A percentile compares a stretch with the other conserved stretches of the same genome.
Evolutionary conservation across 805 yeast genomes (phyloP).

Genomic region (Cyberlindnera saturnus): DNA sequence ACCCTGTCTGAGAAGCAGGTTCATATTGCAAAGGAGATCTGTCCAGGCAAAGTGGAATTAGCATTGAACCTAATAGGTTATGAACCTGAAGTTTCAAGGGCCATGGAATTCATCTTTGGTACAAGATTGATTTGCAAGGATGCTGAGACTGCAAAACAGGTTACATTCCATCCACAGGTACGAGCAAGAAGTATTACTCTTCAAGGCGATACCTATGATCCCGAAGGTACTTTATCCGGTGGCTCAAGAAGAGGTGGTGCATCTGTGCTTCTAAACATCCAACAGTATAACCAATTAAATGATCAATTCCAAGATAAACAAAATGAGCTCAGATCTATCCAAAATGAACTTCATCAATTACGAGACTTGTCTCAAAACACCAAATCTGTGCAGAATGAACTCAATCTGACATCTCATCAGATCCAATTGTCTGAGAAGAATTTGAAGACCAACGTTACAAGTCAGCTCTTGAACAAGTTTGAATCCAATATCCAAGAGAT

Average conservation of each 20-base stretch:
- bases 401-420: constrained; percentile 54
- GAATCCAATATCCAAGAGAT: constrained; percentile 43
- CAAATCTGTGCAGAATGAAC: constrained; percentile 48
- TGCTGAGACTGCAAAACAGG: constrained; percentile 79
- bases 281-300: constrained; percentile 48
- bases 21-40: constrained; percentile 61
- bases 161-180: constrained; percentile 82
- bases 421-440: constrained; percentile 49
- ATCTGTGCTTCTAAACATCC: constrained; percentile 59
- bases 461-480: constrained; percentile 46
- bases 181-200: constrained; percentile 79
- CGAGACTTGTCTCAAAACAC: constrained; percentile 43
- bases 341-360: constrained; percentile 35
- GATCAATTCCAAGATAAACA: constrained; percentile 35
- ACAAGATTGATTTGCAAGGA: constrained; percentile 81
- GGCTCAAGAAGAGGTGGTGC: constrained; percentile 69
- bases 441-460: constrained; percentile 49
- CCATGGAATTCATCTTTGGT: constrained; percentile 92
- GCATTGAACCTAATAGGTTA: constrained; percentile 79
- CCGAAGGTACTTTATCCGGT: constrained; percentile 92
- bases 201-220: constrained; percentile 94
- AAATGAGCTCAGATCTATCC: constrained; percentile 34
- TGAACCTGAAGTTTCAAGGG: constrained; percentile 61
- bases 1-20: constrained; percentile 47
- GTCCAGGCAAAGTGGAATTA: constrained; percentile 83